Conservation (phyloP, 768 basidiomycete genomes). For the Megacollybia marginata region DNA sequence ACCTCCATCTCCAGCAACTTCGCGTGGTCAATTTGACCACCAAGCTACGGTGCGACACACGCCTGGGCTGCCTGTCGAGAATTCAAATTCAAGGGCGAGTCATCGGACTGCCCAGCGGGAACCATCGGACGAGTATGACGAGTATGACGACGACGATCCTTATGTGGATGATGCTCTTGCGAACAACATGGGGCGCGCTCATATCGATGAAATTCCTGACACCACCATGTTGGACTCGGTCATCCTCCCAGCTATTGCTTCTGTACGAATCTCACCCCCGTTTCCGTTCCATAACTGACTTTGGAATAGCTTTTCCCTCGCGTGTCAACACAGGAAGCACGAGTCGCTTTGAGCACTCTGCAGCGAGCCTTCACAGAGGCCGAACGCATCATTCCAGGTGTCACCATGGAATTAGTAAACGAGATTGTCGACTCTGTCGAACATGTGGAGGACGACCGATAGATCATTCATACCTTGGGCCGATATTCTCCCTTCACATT, state of each 20-base stretch:
- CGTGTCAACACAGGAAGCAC: conserved; percentile 88
- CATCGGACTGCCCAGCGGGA: conserved; percentile 31
- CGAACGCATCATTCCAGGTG: conserved; percentile 91
- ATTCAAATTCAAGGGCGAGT: conserved; percentile 16
- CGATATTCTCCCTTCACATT: not conserved
- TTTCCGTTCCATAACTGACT: conserved; percentile 5
- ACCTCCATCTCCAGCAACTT: conserved; percentile 24
- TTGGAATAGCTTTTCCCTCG: conserved; percentile 74
- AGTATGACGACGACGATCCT: conserved; percentile 50
- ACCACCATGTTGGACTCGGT: conserved; percentile 96
- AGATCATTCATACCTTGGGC: conserved; percentile 8
- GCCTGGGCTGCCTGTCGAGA: conserved; percentile 22
- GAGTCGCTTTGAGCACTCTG: conserved; percentile 75
- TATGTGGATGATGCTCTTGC: conserved; percentile 36
- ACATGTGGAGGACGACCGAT: conserved; percentile 75
- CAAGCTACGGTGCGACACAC: conserved; percentile 67
- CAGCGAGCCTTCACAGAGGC: conserved; percentile 93
- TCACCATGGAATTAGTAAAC: conserved; percentile 86
- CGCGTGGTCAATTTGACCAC: conserved; percentile 35
- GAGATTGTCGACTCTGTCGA: conserved; percentile 93
- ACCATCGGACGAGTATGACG: conserved; percentile 58
- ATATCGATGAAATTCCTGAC: conserved; percentile 58
- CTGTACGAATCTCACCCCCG: conserved; percentile 45
- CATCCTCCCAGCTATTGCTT: conserved; percentile 91
- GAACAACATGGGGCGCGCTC: conserved; percentile 39